phyloP scores from a whole-genome alignment of 1,284 basidiomycete genomes.

The Xerocomus cyaneibrunnescens region DNA sequence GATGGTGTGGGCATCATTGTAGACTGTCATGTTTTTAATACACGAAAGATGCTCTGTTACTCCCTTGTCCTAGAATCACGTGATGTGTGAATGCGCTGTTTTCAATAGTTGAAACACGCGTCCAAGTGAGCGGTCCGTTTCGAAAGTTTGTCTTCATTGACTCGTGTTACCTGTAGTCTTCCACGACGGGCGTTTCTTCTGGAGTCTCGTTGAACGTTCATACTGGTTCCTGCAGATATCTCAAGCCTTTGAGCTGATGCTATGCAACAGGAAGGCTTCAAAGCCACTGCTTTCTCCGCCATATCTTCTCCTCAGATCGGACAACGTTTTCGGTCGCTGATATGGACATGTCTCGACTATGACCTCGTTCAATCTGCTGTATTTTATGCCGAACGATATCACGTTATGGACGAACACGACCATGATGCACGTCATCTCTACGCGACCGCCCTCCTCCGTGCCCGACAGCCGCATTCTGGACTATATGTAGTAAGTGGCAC shows the following conservation, averaged over 20 bases:
- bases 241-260: slow-evolving; percentile 34
- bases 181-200: slow-evolving; percentile 13
- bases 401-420: slow-evolving; percentile 59
- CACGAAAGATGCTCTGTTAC: too few species aligned
- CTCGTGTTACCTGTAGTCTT: slow-evolving; percentile 6
- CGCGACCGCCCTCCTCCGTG: slow-evolving; percentile 72
- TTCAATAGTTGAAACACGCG: slow-evolving; percentile 28
- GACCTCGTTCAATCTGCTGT: slow-evolving; percentile 73
- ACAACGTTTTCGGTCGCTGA: slow-evolving; percentile 64
- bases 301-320: slow-evolving; percentile 52
- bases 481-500: slow-evolving; percentile 66
- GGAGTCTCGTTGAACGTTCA: slow-evolving; percentile 14
- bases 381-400: slow-evolving; percentile 82
- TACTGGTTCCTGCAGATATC: slow-evolving; percentile 18
- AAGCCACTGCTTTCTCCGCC: slow-evolving; percentile 38
- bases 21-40: slow-evolving; percentile 11
- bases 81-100: slow-evolving; percentile 23
- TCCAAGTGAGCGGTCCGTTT: slow-evolving; percentile 22
- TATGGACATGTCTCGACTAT: slow-evolving; percentile 78
- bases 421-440: slow-evolving; percentile 86
- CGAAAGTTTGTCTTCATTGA: slow-evolving; percentile 23
- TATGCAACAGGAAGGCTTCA: slow-evolving; percentile 48
- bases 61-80: slow-evolving; percentile 24
- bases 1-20: slow-evolving; percentile 12
- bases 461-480: slow-evolving; percentile 77